Evolutionary conservation across 2,329 filamentous ascomycete species (phyloP), one percentile per base, ranked within the genome.

Genomic region (Nigrograna mackinnonii): DNA sequence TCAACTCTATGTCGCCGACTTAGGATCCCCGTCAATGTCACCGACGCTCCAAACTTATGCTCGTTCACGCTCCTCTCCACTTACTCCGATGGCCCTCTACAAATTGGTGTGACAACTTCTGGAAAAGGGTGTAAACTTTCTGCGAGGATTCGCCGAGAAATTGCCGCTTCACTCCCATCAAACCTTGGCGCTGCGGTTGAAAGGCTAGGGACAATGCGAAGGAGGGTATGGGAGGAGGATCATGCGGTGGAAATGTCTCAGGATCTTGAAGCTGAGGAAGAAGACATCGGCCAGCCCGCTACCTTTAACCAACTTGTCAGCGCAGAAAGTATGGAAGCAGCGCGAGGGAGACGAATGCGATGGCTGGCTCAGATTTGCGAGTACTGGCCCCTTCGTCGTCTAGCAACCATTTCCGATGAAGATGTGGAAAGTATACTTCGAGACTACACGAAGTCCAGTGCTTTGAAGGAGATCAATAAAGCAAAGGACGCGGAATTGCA

Each of bases 291-390:
- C 39, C 94, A 97, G 68, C 82, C 80, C 13, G 83, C 91, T 1
- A 80, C 79, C 0, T 96, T 99, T 69, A 99, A 99, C 68, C 84
- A 80, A 47, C 76, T 99, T 4, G 79, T 97, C 5, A 82, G 79
- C 0, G 85, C 89, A 35, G 83, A 85, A 33, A 89, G 94, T 58
- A 72, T 80, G 1, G 85, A 87, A 46, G 85, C 85, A 3, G 82
- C 84, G 13, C 90, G 90, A 63, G 91, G 82, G 17, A 79, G 92
- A 46, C 81, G 94, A 38, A 91, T 95, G 77, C 82, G 94, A 44
- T 99, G 94, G 94, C 77, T 99, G 1, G 83, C 87, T 16, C 94
- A 99, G 66, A 90, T 99, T 39, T 99, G 94, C 77, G 94, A 99
- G 74, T 99, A 99, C 71, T 99, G 94, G 94, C 91, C 94, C 2